Base-by-base conservation (phyloP, 2,329 filamentous ascomycete genomes). In the Tolypocladium tropicale region DNA sequence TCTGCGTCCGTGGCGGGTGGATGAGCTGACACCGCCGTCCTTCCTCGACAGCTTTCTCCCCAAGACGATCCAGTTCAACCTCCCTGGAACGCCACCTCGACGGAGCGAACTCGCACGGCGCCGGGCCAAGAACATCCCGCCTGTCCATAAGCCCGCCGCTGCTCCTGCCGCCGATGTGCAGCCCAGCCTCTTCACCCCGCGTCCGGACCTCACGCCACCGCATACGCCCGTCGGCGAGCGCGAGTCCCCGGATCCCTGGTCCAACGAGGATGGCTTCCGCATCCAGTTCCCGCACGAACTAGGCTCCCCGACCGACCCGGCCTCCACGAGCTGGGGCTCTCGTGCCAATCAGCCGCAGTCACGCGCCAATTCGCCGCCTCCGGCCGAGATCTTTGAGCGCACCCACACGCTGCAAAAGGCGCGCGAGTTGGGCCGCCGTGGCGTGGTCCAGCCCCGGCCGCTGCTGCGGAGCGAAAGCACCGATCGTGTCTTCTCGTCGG, bases 21-120 rank as follows among this genome's bases (percentile, higher is more conserved):
- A 34, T 43, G 10, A 6, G 25, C 48, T 43, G 30, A 52, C 34
- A 10, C 39, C 11, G n/a, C n/a, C n/a, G n/a, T 1, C 9, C 12
- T 16, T 3, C 48, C 16, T 14, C 25, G 50, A 61, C 68, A 96
- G 92, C 56, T 96, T 96, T 69, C 82, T 96, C 37, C 93, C 93
- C 36, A 92, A 95, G 70, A 97, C 93, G 43, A 79, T 96, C 66
- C 86, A 95, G 71, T 97, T 97, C 71, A 85, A 86, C 63, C 78
- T 89, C 56, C 82, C 83, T 12, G 78, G 78, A 41, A 78, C 77
- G 34, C 75, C 76, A 53, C 73, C 71, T 57, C 74, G 67, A 59
- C 67, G 67, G 58, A 68, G 64, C 61, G 68, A 68, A 16, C 14
- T 53, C 60, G 51, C 61, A 57, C 67, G 63, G 64, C 59, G 64